phyloP scores from a whole-genome alignment of 768 basidiomycete genomes.

The Rubroboletus satanas region DNA sequence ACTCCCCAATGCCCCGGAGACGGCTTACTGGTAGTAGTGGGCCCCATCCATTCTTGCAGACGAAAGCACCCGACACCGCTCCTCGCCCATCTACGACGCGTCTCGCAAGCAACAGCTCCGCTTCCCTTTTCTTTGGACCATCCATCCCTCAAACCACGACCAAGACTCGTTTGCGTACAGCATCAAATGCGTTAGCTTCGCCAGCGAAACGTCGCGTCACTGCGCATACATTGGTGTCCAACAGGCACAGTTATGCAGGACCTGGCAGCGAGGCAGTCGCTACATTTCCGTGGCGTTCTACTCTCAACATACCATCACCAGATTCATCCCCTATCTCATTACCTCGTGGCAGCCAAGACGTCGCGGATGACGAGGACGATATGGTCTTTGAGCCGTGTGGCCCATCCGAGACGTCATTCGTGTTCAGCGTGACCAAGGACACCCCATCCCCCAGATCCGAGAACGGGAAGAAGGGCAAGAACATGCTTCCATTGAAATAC shows the following conservation, averaged over 20 bases:
- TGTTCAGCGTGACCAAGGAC: slow-evolving; percentile 49
- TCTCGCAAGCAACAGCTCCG: slow-evolving; percentile 49
- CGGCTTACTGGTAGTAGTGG: slow-evolving; percentile 43
- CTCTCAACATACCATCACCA: slow-evolving; percentile 42
- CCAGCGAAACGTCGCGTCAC: slow-evolving; percentile 2
- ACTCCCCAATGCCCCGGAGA: slow-evolving; percentile 53
- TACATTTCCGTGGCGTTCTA: slow-evolving; percentile 36
- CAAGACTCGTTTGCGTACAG: slow-evolving; percentile 24
- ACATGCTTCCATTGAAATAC: slow-evolving; percentile 60
- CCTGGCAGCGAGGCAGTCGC: slow-evolving; percentile 34
- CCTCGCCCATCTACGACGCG: slow-evolving; percentile 44
- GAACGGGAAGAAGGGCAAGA: slow-evolving; percentile 21
- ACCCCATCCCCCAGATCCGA: slow-evolving; percentile 52
- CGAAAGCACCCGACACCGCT: slow-evolving; percentile 14
- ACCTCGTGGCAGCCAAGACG: slow-evolving; percentile 29
- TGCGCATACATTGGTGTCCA: slow-evolving; percentile 33
- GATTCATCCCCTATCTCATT: slow-evolving; percentile 44
- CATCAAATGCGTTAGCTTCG: slow-evolving; percentile 15
- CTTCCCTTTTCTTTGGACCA: slow-evolving; percentile 64
- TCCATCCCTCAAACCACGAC: slow-evolving; percentile 30
- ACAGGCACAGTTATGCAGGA: slow-evolving; percentile 68
- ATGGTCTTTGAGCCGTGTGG: slow-evolving; percentile 49
- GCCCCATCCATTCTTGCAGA: slow-evolving; percentile 32
- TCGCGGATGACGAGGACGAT: slow-evolving; percentile 46
- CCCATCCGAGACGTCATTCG: slow-evolving; percentile 50